These are phyloP conservation scores for Stellera chamaejasme DNA, from an alignment of 345 rosid species.

Conservation along the genomic window DNA sequence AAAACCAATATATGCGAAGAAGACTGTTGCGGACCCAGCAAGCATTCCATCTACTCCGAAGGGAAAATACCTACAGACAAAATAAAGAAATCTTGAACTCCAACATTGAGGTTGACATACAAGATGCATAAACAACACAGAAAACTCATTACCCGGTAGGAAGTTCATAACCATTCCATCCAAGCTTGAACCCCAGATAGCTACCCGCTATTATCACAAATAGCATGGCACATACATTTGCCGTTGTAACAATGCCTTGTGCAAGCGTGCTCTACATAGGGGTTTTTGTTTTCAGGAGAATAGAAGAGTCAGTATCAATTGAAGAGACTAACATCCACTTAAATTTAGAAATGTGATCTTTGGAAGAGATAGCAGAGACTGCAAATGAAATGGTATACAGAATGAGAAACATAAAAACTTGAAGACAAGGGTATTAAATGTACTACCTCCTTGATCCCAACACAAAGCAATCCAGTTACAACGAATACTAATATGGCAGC, in stretches of 20 bases:
- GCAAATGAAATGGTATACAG: background rate
- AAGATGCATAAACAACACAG: background rate
- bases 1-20: conserved; percentile 85
- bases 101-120: conserved; percentile 4
- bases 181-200: conserved; percentile 75
- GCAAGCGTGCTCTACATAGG: conserved; percentile 64
- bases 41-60: conserved; percentile 88
- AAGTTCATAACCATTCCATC: conserved; percentile 85
- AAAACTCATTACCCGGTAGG: conserved; percentile 57
- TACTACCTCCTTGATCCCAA: conserved; percentile 85
- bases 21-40: conserved; percentile 88
- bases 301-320: background rate
- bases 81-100: conserved; percentile 4
- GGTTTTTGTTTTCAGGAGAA: background rate
- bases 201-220: conserved; percentile 69
- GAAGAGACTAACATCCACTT: background rate
- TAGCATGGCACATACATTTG: conserved; percentile 65
- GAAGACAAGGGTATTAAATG: background rate
- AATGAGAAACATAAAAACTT: background rate
- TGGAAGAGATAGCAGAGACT: background rate
- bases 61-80: conserved; percentile 48
- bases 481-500: conserved; percentile 65
- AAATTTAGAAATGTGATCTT: background rate
- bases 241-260: conserved; percentile 62
- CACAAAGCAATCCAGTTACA: conserved; percentile 77